These are phyloP conservation scores for Syncephalastrum monosporum DNA, from an alignment of 371 early-diverging fungal species.

Conservation along the genomic window DNA sequence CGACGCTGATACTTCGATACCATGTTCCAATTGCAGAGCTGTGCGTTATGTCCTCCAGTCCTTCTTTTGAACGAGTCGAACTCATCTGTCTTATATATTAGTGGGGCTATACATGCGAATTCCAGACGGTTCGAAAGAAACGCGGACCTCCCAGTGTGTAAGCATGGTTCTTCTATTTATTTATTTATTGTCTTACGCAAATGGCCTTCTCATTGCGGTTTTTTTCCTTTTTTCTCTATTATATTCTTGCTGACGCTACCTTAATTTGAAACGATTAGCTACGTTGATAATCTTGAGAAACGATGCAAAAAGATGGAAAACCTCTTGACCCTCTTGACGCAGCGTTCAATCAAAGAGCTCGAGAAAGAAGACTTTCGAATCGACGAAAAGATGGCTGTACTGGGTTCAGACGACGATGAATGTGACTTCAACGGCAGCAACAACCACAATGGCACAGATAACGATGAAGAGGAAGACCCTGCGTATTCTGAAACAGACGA, in stretches of 20 bases:
- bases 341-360: slow-evolving; percentile 38
- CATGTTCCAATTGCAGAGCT: slow-evolving; percentile 53
- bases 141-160: slow-evolving; percentile 53
- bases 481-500: slow-evolving; percentile 5
- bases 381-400: no score
- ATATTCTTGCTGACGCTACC: no score
- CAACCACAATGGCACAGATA: slow-evolving; percentile 6
- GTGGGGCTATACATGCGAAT: slow-evolving; percentile 54
- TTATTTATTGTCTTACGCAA: not conserved
- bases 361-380: slow-evolving; percentile 30
- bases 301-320: slow-evolving; percentile 50
- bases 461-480: slow-evolving; percentile 22
- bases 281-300: slow-evolving; percentile 45
- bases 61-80: not conserved
- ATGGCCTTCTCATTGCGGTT: no score
- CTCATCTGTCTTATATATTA: slow-evolving; percentile 7
- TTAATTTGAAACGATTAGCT: slow-evolving; percentile 17
- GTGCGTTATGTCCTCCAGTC: slow-evolving; percentile 18
- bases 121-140: slow-evolving; percentile 46
- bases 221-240: no score
- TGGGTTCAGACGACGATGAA: no score
- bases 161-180: slow-evolving; percentile 9
- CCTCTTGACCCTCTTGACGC: slow-evolving; percentile 32
- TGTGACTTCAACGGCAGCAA: no score
- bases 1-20: slow-evolving; percentile 46